Evolutionary conservation across 805 yeast genomes (phyloP).

Genomic region (Candida golubevii): DNA sequence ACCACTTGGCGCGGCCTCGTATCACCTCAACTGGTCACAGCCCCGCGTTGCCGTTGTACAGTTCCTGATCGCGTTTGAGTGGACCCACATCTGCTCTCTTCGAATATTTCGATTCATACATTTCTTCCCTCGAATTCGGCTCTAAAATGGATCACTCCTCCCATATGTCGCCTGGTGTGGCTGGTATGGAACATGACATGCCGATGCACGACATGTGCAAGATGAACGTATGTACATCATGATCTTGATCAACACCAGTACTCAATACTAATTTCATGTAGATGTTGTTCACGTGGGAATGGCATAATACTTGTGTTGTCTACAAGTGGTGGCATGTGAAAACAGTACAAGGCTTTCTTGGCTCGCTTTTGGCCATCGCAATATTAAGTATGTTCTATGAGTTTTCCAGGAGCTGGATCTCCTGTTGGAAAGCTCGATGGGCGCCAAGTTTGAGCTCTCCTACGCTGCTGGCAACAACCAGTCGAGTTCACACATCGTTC

Average conservation of each 20-base stretch:
- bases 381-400: constrained; percentile 58
- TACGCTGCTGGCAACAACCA: neutral
- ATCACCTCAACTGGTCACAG: too few species aligned
- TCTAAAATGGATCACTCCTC: constrained; percentile 18
- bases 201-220: constrained; percentile 40
- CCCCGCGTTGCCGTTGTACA: too few species aligned
- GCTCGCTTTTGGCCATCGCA: constrained; percentile 48
- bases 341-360: constrained; percentile 45
- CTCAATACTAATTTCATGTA: constrained; percentile 9
- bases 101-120: too few species aligned
- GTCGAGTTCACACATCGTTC: neutral
- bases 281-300: constrained; percentile 80
- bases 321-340: constrained; percentile 78
- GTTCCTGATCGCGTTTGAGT: too few species aligned
- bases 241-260: neutral
- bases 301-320: constrained; percentile 66
- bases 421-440: constrained; percentile 25
- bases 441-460: neutral
- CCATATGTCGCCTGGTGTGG: neutral
- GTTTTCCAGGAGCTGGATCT: constrained; percentile 34
- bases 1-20: too few species aligned
- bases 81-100: too few species aligned
- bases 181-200: constrained; percentile 19
- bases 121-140: too few species aligned
- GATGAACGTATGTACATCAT: constrained; percentile 42